Base-by-base conservation (phyloP, 257 asterid genomes). In the Echites panduratus region DNA sequence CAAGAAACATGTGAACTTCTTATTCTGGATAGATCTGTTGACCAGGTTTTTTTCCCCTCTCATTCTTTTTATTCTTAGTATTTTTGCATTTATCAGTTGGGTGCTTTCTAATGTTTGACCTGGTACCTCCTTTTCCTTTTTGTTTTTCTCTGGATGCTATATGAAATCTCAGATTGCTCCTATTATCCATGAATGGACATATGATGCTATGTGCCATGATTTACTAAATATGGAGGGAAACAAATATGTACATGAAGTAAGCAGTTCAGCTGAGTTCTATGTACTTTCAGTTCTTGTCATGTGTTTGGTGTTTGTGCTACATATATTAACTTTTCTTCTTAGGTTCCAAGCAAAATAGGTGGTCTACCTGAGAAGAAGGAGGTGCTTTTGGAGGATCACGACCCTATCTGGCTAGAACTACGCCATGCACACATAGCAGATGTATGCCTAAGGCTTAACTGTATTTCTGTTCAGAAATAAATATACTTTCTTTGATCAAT, bases 161-260 rank as follows among this genome's bases (percentile, higher is more conserved):
- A 43, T 35, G 26, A 70, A 52, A 71, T 59, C 72, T 53, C 82
- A 95, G 99, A 88, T 95, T 78, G 91, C 99, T 83, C 99, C 99
- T 35, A 76, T 95, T 68, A 95, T 95, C 82, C 99, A 95, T 75
- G 99, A 95, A 79, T 95, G 99, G 99, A 92, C 99, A 44, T 95
- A 95, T 84, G 99, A 95, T 74, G 98, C 99, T 44, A 92, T 95
- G 98, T 95, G 99, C 81, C 99, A 84, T 84, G 99, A 95, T 73
- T 81, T 95, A 80, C 86, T 95, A 74, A 81, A 85, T 77, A 90
- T 95, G 98, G 99, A 95, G 52, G 99, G 99, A 74, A 95, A 90
- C 81, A 95, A 95, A 82, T 95, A 90, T 74, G 92, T 92, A 13
- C 96, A 95, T 69, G 96, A 95, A 97, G 99, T 95, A 82, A 79